Evolutionary conservation across 257 asterid species (phyloP), one percentile per base, ranked within the genome.

Genomic region (Plantago elongata): DNA sequence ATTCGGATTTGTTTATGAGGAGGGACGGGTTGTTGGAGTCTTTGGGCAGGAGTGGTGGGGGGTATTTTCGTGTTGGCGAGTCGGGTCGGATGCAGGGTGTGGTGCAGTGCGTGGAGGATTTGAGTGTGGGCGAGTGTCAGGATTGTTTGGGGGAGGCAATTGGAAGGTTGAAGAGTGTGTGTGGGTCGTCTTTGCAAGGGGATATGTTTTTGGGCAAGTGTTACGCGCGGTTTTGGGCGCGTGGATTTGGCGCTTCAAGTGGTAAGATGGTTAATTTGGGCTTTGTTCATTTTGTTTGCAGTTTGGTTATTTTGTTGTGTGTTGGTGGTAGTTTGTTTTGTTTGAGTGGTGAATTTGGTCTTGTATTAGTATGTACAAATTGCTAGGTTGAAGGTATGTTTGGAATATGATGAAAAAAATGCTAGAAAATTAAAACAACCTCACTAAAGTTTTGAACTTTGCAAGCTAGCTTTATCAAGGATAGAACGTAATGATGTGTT

Each of bases 91-190:
- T 86, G 0, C 93, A 84, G 73, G 97, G 91, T 0, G 57, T 86
- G 71, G 95, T 81, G 47, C 99, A 92, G 89, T 92, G 99, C 59
- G 77, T 77, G 9, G 91, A 87, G 72, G 99, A 92, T 54, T 63
- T 89, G 85, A 86, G 84, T 65, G 49, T 29, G 70, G 27, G 74
- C 0, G 84, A 77, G 81, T 92, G 99, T 71, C 89, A 84, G 60
- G 94, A 89, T 75, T 92, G 99, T 52, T 44, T 89, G 18, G 43
- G 86, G 45, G 96, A 80, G 46, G 97, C 97, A 13, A 80, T 80
- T 76, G 75, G 74, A 76, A 90, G 92, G 78, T 54, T 92, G 72
- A 80, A 47, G 58, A 71, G 54, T 29, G 82, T 77, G 82, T 92
- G 99, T 68, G 94, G 84, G 22, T 62, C 83, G 22, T 69, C 96